Base-by-base conservation (phyloP, 2,329 filamentous ascomycete genomes). In the Plenodomus biglobosus region DNA sequence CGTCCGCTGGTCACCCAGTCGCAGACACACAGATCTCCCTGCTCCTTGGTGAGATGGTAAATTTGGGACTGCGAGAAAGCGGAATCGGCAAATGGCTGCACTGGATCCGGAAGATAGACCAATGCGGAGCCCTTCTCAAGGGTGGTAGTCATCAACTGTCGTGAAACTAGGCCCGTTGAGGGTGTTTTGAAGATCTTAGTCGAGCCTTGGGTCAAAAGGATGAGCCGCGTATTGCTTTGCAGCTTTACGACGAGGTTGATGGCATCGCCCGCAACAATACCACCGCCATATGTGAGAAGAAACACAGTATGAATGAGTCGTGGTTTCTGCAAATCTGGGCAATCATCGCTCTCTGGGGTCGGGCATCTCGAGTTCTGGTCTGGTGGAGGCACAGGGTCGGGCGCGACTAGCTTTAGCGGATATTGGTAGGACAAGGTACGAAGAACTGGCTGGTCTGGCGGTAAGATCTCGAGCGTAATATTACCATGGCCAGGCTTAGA, bases 1-100 rank as follows among this genome's bases (percentile, higher is more conserved):
- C 94, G 84, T 7, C 94, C 94, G 65, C 92, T 88, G 2, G 86
- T 95, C 6, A 97, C 91, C 94, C 94, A 99, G 71, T 99, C 94
- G 38, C 96, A 76, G 2, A 95, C 80, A 66, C 91, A 95, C 13
- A 97, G 74, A 35, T 86, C 74, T 7, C 70, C 47, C 62, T 71
- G 41, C 76, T 76, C 42, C 86, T 72, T 30, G n/a, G 64, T 44
- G 10, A 76, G 44, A 27, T 80, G 80, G 71, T 96, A 96, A 17
- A 84, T 80, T 71, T 97, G 94, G 15, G 77, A 80, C 73, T 97
- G 94, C 60, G 87, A 83, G 72, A 96, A 97, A 37, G 87, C 83
- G 64, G 90, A 95, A 53, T 83, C 81, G 52, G 84, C 85, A 69
- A 95, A 97, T 0, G 94, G 94, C 68, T 96, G 92, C 2, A 95